A percentile compares a stretch with the other conserved stretches of the same genome.
These are phyloP conservation scores for Penicillium sp. DNA, from an alignment of 2,329 filamentous ascomycete species.

Conservation along the genomic window DNA sequence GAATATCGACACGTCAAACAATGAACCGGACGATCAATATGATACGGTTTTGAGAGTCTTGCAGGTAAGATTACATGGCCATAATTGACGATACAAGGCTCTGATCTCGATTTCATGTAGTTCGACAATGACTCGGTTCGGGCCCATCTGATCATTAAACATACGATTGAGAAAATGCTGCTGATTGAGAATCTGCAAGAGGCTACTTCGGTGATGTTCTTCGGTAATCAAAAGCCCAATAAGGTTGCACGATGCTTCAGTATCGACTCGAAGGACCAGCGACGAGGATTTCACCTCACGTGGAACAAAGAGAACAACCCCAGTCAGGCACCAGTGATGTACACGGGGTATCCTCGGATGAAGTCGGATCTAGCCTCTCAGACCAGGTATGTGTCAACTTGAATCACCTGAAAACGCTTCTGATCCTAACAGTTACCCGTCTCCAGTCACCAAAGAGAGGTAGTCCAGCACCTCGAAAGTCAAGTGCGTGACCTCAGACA, in stretches of 20 bases:
- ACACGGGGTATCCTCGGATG: constrained; percentile 67
- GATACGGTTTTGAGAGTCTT: constrained; percentile 80
- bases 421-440: constrained; percentile 2
- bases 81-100: not conserved
- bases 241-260: constrained; percentile 71
- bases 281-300: constrained; percentile 62
- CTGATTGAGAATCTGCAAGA: constrained; percentile 69
- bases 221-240: constrained; percentile 56
- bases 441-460: constrained; percentile 48
- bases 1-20: constrained; percentile 59
- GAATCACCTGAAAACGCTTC: not conserved
- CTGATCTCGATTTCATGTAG: constrained; percentile 40
- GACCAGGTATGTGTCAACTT: constrained; percentile 49
- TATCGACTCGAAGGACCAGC: constrained; percentile 65
- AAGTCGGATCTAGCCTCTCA: constrained; percentile 72
- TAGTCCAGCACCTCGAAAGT: constrained; percentile 55
- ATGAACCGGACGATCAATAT: constrained; percentile 72
- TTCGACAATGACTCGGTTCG: constrained; percentile 78
- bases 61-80: constrained; percentile 47
- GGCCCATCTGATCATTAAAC: constrained; percentile 80
- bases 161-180: constrained; percentile 80
- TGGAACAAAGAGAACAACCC: constrained; percentile 51
- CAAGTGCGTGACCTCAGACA: constrained; percentile 58
- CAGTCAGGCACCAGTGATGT: constrained; percentile 57
- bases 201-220: constrained; percentile 70